Percentiles rank a stretch among this genome's conserved stretches.
Conservation (phyloP, 148 eudicot species). For the Camellia lanceoleosa region DNA sequence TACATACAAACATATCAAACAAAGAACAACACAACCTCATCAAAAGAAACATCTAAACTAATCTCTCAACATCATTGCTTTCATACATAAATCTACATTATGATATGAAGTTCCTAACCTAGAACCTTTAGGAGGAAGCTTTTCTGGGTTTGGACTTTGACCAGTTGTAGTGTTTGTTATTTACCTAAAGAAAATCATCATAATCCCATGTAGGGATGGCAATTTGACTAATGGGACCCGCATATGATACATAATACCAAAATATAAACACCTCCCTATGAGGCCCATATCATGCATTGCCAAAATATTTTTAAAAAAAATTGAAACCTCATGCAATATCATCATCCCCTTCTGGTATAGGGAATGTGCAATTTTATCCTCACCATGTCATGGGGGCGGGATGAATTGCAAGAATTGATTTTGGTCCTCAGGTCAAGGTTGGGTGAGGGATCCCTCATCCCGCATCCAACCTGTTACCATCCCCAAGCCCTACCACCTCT, state of each 20-base stretch:
- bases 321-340: too few species aligned
- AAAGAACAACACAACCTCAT: background rate
- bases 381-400: too few species aligned
- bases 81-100: slow-evolving; percentile 1
- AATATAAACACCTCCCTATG: background rate
- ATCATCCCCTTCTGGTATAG: too few species aligned
- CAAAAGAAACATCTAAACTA: background rate
- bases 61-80: background rate
- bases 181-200: background rate
- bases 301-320: too few species aligned
- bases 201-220: background rate
- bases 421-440: background rate
- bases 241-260: background rate
- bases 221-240: background rate
- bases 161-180: background rate
- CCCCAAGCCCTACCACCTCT: background rate
- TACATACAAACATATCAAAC: background rate
- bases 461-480: background rate
- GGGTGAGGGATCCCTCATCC: background rate
- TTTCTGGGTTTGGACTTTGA: background rate
- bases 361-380: too few species aligned
- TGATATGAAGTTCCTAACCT: background rate
- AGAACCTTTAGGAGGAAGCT: background rate
- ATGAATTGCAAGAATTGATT: background rate
- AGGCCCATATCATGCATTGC: too few species aligned